These are phyloP conservation scores for Helotiales sp. DNA, from an alignment of 2,329 filamentous ascomycete genomes.

Conservation along the genomic window DNA sequence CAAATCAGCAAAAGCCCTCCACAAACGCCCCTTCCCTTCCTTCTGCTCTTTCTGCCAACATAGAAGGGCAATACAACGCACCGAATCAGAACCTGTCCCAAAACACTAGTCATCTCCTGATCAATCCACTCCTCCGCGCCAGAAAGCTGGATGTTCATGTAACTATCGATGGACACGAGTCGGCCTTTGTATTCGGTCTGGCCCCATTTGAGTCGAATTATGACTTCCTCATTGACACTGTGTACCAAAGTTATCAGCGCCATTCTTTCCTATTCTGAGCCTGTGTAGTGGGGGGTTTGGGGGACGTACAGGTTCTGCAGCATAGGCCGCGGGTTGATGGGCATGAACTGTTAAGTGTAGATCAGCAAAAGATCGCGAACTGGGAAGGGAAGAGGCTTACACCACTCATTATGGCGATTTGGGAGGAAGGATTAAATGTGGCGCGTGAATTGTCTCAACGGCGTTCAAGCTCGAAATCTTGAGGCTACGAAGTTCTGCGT, in stretches of 20 bases:
- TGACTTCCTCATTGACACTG: constrained; percentile 85
- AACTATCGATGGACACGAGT: constrained; percentile 91
- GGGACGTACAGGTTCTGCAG: constrained; percentile 80
- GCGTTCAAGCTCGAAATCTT: constrained; percentile 17
- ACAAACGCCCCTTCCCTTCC: background rate
- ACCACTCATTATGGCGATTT: constrained; percentile 25
- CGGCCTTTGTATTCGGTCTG: constrained; percentile 96
- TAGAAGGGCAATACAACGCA: constrained; percentile 41
- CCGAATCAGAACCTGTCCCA: constrained; percentile 93
- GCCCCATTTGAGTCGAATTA: constrained; percentile 96
- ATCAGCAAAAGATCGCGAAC: constrained; percentile 22
- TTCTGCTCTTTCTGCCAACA: background rate
- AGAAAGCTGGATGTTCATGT: constrained; percentile 97
- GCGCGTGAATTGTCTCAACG: constrained; percentile 16
- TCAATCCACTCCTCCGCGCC: constrained; percentile 91
- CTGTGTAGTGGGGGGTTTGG: constrained; percentile 4
- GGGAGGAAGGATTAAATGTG: background rate
- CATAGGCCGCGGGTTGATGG: constrained; percentile 95
- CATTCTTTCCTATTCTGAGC: background rate
- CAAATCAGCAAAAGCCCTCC: background rate
- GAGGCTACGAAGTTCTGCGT: constrained; percentile 20
- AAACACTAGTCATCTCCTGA: constrained; percentile 77
- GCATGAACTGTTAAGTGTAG: constrained; percentile 66
- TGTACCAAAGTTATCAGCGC: constrained; percentile 15
- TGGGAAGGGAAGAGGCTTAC: constrained; percentile 13